Evolutionary conservation across 805 yeast species (phyloP), one percentile per base, ranked within the genome.

Genomic region (Monosporozyma solicola): DNA sequence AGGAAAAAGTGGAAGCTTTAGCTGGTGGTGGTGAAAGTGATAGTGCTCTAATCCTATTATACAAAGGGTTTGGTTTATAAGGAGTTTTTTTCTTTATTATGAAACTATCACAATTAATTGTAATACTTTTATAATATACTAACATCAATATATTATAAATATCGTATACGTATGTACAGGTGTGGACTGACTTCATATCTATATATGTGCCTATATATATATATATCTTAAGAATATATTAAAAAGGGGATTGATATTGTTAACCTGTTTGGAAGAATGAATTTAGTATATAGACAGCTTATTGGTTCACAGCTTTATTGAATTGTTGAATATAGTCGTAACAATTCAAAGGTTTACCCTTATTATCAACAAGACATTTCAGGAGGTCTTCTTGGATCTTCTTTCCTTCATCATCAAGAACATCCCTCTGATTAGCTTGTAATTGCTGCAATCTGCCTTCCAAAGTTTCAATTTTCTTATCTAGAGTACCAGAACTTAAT

Each of bases 11-110:
- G 55, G 96, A 90, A 68, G 70, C 79, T 53, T 76, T 94, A 59
- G 87, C 97, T 5, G 99, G 99, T 46, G 99, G 99, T 53, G 97
- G 98, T 54, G 99, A 95, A 73, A 82, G 96, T 61, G 99, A 94
- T 70, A 83, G 94, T 63, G 99, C 99, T 2, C 79, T 94, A 68
- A 84, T 94, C 53, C 76, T 92, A 59, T 72, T 94, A 52, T 94
- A 94, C 74, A 85, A 84, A 66, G 95, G 89, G 6, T 80, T 85
- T 58, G 95, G 92, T 20, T 72, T 85, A 59, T 77, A 50, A 44
- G 24, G 3, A 37, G 3, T 1, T 8, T 39, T 41, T n/a, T 39
- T 41, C 3, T 5, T 5, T 25, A 27, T n/a, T 24, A 44, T 25
- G 39, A 37, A 22, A 49, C 51, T 37, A 22, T 41, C 22, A 27